Evolutionary conservation across 352 stramenopile genomes (phyloP).

Genomic region (Phytophthora fragariae): DNA sequence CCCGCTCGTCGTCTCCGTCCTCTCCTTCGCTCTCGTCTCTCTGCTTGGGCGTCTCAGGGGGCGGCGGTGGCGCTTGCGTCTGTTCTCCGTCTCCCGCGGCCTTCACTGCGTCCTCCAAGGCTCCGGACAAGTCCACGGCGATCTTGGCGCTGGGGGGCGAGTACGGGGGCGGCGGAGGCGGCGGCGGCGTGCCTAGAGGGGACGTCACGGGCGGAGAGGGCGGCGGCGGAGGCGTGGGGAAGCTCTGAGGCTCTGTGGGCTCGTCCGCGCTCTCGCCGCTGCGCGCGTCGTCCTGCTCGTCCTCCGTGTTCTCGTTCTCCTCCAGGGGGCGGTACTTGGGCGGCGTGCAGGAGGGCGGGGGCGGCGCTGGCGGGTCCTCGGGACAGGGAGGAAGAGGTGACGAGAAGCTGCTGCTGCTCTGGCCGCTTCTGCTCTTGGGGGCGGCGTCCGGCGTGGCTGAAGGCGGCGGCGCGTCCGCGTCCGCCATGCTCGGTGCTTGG

Average conservation of each 20-base stretch:
- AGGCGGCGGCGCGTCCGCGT: neutral
- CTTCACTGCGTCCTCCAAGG: conserved; percentile 27
- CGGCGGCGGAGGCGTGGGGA: conserved; percentile 57
- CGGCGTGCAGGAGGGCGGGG: conserved; percentile 66
- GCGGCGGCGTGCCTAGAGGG: conserved; percentile 33
- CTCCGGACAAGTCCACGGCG: conserved; percentile 36
- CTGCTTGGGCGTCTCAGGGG: conserved; percentile 7
- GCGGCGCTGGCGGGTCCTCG: conserved; percentile 69
- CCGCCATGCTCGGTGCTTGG: conserved; percentile 5
- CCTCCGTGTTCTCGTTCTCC: conserved; percentile 47
- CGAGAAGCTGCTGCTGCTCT: conserved; percentile 69
- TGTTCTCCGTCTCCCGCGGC: conserved; percentile 6
- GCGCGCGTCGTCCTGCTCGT: conserved; percentile 51
- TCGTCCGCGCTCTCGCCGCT: conserved; percentile 51
- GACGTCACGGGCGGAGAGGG: conserved; percentile 45
- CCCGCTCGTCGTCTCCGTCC: conserved; percentile 39
- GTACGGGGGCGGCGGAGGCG: conserved; percentile 61
- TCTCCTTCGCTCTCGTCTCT: conserved; percentile 41
- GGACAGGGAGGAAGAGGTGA: conserved; percentile 78
- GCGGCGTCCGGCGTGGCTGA: conserved; percentile 6
- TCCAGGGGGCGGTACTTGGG: conserved; percentile 75
- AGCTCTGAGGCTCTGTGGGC: conserved; percentile 37
- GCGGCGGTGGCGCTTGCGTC: neutral
- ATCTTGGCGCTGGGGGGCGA: conserved; percentile 61
- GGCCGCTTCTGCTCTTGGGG: conserved; percentile 23